A percentile compares a stretch with the other conserved stretches of the same genome.
These are phyloP conservation scores for Mucuna pruriens DNA, from an alignment of 306 rosid genomes.

Conservation along the genomic window DNA sequence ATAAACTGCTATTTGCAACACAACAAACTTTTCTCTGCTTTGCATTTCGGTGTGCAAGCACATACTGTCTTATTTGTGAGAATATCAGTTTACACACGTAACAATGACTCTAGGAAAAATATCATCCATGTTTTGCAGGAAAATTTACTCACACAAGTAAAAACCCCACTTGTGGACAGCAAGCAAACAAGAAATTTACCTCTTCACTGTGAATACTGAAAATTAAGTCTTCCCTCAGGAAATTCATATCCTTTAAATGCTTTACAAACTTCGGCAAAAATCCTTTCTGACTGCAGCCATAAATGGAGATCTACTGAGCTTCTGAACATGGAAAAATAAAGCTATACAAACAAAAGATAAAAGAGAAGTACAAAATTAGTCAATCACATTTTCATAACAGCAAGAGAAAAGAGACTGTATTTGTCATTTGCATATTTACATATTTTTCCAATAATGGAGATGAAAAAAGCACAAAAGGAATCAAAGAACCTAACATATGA, in stretches of 20 bases:
- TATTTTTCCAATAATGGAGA: no score
- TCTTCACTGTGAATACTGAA: constrained; percentile 85
- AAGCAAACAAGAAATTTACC: constrained; percentile 52
- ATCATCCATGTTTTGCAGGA: not conserved
- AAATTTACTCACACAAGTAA: constrained; percentile 26
- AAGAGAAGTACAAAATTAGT: no score
- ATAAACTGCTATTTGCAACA: not conserved
- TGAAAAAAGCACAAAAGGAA: no score
- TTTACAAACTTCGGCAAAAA: constrained; percentile 70
- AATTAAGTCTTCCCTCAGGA: constrained; percentile 82
- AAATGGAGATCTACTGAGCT: constrained; percentile 35
- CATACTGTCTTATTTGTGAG: not conserved
- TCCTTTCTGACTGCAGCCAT: constrained; percentile 70
- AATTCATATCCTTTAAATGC: constrained; percentile 78
- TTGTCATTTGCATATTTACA: no score
- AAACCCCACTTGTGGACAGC: not conserved
- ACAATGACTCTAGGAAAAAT: not conserved
- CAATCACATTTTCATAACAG: no score
- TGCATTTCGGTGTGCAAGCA: not conserved
- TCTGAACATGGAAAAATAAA: no score
- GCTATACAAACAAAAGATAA: no score
- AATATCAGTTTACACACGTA: not conserved
- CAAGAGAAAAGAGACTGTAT: no score
- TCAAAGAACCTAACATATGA: no score
- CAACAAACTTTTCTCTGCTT: not conserved